Evolutionary conservation across 2,329 filamentous ascomycete genomes (phyloP), one percentile per base, ranked within the genome.

Genomic region (Fusarium luffae): DNA sequence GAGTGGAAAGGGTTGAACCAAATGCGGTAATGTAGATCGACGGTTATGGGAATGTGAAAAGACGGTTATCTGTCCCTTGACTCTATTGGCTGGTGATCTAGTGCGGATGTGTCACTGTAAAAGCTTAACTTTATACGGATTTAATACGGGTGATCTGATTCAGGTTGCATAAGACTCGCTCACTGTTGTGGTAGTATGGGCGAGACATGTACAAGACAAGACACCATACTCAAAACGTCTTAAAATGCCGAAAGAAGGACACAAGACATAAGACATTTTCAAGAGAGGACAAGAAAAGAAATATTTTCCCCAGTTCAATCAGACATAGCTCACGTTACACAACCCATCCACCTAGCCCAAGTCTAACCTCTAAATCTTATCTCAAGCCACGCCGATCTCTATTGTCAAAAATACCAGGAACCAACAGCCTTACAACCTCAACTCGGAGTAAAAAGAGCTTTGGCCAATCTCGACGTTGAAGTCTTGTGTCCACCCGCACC

Each of bases 1-100:
- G 43, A 34, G 37, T 25, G 25, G 43, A 34, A 40, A 51, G 37
- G 41, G 23, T 43, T 19, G 34, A 10, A 0, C 42, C 43, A 11
- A 30, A 52, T 63, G 50, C 57, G 47, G 54, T 23, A 44, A 25
- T 56, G 13, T 7, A 44, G 56, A 57, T 50, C 25, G 7, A 5
- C 10, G 18, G 16, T 21, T 11, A 18, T 19, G 21, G 19, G 28
- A 49, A 54, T 34, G 34, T n/a, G 12, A 32, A 44, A 18, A 50
- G 27, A 50, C 43, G 49, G 12, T 61, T 47, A 19, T 42, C 4
- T 16, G 19, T 18, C n/a, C 16, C 9, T 9, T 27, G n/a, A 7
- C 9, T 3, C 10, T 0, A 19, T 21, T 19, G 57, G 28, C 28
- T 7, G 30, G 12, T 32, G 14, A 9, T 7, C 6, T 14, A 30